Percentiles rank a stretch among this genome's conserved stretches.
These are phyloP conservation scores for Amphicarpaea edgeworthii DNA, from an alignment of 306 rosid genomes.

Conservation along the genomic window DNA sequence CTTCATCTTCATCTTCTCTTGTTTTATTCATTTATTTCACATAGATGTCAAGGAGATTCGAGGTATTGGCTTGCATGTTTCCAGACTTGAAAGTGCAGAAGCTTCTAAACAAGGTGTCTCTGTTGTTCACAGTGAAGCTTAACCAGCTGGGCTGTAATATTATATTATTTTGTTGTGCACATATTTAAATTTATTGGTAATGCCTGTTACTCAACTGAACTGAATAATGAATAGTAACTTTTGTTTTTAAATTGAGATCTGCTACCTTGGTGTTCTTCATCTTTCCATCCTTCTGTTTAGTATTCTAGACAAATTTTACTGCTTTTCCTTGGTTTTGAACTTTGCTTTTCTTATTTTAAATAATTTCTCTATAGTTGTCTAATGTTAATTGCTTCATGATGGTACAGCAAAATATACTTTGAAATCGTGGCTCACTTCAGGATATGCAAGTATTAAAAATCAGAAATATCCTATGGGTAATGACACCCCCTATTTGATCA, in stretches of 20 bases:
- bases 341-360: conserved; percentile 3
- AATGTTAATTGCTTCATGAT: conserved; percentile 45
- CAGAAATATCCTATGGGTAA: conserved; percentile 51
- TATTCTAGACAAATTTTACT: neutral
- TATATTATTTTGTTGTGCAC: conserved; percentile 18
- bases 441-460: conserved; percentile 57
- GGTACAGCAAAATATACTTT: conserved; percentile 64
- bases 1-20: conserved; percentile 38
- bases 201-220: conserved; percentile 20
- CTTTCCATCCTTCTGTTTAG: conserved; percentile 4
- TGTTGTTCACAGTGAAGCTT: conserved; percentile 25
- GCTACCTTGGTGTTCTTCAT: conserved; percentile 14
- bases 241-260: conserved; percentile 36
- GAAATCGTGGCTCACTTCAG: conserved; percentile 76
- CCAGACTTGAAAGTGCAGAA: conserved; percentile 78
- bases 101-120: conserved; percentile 74
- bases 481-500: neutral
- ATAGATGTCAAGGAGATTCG: conserved; percentile 93
- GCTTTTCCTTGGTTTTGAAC: conserved; percentile 36
- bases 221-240: conserved; percentile 20
- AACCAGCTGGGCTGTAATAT: conserved; percentile 10
- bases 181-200: neutral
- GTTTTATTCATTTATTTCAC: too few relatives aligned
- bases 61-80: conserved; percentile 94
- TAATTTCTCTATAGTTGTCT: conserved; percentile 12